Base-by-base conservation (phyloP, 331 rosid genomes). In the Dryas integrifolia region DNA sequence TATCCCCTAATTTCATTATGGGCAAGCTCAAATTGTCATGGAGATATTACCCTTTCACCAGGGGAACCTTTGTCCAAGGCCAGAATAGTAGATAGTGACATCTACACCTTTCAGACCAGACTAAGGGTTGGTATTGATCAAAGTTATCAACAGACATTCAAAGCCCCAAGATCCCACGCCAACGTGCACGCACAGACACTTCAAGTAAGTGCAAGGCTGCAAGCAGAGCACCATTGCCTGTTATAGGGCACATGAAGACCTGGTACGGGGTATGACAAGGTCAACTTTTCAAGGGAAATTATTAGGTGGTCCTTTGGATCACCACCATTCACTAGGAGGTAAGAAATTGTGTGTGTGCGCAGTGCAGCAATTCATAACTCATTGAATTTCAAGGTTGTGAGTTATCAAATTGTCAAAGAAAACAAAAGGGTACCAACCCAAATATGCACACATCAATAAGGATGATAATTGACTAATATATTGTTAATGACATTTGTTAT, bases 41-140 rank as follows among this genome's bases (percentile, higher is more conserved):
- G n/a, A 4, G 5, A 12, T 59, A 3, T 59, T 30, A n/a, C 4
- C 73, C 66, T 70, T 56, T 44, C 14, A 70, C 26, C 16, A 45
- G 1, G 57, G 66, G 46, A 58, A 44, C 61, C 35, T 44, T 9
- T 2, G 65, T 43, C 8, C 5, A 44, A 13, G 9, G 43, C 75
- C 35, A 70, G 7, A 45, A 15, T 14, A 57, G 53, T 45, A 44
- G 57, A 71, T 43, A 57, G 57, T 57, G 75, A 70, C 56, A 26
- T 8, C 5, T 4, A 8, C 35, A 40, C 39, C 16, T 9, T 5
- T 16, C 3, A 18, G 52, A 18, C 15, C 69, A 64, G 51, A 12
- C 7, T 0, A 44, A 30, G 58, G 5, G 58, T 48, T 35, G 12
- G 5, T 7, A 15, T 52, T 64, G 69, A 9, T 45, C 53, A 44